Evolutionary conservation across 495 filamentous ascomycete species (phyloP).

Genomic region (Beverwykella pulmonaria): DNA sequence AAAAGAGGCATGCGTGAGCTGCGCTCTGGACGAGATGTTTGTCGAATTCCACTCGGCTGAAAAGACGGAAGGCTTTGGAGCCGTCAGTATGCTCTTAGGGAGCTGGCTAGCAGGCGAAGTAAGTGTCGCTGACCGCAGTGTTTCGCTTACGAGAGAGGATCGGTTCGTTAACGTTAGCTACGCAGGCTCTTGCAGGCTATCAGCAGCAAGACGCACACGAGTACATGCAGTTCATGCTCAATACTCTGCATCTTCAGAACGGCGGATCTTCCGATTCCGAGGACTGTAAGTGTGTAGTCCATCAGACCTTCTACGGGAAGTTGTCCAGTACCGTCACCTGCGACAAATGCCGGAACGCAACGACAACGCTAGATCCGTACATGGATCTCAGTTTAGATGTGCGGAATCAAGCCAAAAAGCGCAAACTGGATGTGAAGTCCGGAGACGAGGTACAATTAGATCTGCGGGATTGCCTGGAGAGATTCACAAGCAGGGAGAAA

Average conservation of each 20-base stretch:
- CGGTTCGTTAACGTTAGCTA: background rate
- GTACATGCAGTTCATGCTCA: conserved; percentile 89
- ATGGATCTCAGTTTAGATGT: conserved; percentile 84
- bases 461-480: conserved; percentile 75
- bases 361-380: conserved; percentile 78
- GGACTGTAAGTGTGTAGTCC: conserved; percentile 81
- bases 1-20: conserved; percentile 72
- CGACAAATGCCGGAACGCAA: conserved; percentile 75
- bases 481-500: conserved; percentile 72
- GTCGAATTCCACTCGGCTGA: conserved; percentile 83
- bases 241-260: conserved; percentile 76
- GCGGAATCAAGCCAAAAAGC: conserved; percentile 60
- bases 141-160: background rate
- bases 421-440: conserved; percentile 49
- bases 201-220: conserved; percentile 94
- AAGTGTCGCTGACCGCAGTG: conserved; percentile 29
- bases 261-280: conserved; percentile 54
- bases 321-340: conserved; percentile 85
- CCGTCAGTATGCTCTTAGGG: conserved; percentile 74
- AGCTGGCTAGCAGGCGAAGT: conserved; percentile 74
- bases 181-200: conserved; percentile 79
- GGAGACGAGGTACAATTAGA: conserved; percentile 35
- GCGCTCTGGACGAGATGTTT: conserved; percentile 88
- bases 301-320: conserved; percentile 85
- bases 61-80: conserved; percentile 79